Percentiles rank a stretch among this genome's conserved stretches.
Evolutionary conservation across 2,329 filamentous ascomycete species (phyloP).

Genomic region (Aureobasidium uvarum): DNA sequence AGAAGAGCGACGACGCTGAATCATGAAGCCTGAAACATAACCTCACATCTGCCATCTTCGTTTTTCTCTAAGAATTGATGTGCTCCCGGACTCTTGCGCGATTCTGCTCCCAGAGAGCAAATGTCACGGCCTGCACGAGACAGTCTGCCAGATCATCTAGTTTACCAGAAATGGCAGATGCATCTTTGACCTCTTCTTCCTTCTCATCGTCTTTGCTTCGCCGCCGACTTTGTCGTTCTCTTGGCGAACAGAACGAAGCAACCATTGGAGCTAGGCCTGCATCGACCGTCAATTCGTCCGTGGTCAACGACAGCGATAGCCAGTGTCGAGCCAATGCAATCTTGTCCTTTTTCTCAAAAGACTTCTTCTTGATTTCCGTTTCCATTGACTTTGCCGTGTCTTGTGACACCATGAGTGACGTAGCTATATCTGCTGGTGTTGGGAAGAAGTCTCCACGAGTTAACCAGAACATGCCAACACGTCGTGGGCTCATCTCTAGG

Average conservation of each 20-base stretch:
- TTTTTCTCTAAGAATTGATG: neutral
- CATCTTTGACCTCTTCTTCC: neutral
- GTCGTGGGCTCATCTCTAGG: conserved; percentile 53
- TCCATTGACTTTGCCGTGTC: neutral
- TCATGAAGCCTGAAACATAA: neutral
- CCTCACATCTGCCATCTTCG: neutral
- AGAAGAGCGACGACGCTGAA: conserved; percentile 5
- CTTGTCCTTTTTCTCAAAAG: conserved; percentile 58
- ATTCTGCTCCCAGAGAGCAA: conserved; percentile 72
- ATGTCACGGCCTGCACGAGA: conserved; percentile 72
- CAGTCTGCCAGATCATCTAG: conserved; percentile 80
- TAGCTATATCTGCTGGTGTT: conserved; percentile 27
- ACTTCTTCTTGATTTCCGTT: conserved; percentile 31
- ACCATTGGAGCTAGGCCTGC: conserved; percentile 35
- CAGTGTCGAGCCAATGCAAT: conserved; percentile 61
- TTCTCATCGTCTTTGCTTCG: conserved; percentile 27
- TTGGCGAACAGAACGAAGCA: conserved; percentile 32
- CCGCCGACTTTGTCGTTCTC: conserved; percentile 29
- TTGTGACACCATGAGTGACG: neutral
- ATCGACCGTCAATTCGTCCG: conserved; percentile 17
- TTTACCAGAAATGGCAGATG: conserved; percentile 48
- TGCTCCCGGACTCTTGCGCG: conserved; percentile 30
- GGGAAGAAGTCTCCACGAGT: neutral
- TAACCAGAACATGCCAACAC: conserved; percentile 58
- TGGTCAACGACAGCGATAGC: conserved; percentile 40